Evolutionary conservation across 352 stramenopile genomes (phyloP), one percentile per base, ranked within the genome.

Genomic region (Pythium scleroteichum): DNA sequence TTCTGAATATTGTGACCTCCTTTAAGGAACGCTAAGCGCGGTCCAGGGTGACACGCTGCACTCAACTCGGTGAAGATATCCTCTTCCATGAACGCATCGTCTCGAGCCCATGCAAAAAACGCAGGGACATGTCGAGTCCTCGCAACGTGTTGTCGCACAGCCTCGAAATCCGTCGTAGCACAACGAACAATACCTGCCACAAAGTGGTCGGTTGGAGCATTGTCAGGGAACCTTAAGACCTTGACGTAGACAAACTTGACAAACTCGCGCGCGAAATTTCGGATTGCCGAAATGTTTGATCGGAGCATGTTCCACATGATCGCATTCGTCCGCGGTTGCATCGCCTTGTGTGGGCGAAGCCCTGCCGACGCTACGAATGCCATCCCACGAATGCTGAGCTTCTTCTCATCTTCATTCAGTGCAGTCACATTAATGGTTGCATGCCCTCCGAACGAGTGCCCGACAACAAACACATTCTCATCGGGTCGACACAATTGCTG

Each of bases 1-100:
- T 82, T 82, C 51, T 85, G 75, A 32, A 87, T 64, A 46, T 83
- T 85, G 62, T 87, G 78, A 16, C 75, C 73, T 10, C 75, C 77
- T 2, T 52, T 62, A 20, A 59, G 42, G 45, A 82, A 85, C 24
- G 68, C 59, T 22, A 85, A 45, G 14, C 70, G 75, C 17, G 72
- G 66, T 10, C 71, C 71, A 24, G 63, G 27, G 38, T 58, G 53
- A 10, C 56, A 64, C 14, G 52, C 13, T 14, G 47, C 44, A 5
- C 53, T 53, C 16, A 77, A 42, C 19, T 78, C 66, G 3, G 32
- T 53, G 12, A 68, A 60, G 33, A 79, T 69, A 9, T 76, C 59
- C 13, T 72, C 64, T 14, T 83, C 69, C n/a, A 79, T 76, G 29
- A 78, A 44, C 10, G 45, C 38, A 27, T 77, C 67, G 38, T 74